Evolutionary conservation across 2,329 filamentous ascomycete species (phyloP), one percentile per base, ranked within the genome.

Genomic region (Diaporthe helianthi): DNA sequence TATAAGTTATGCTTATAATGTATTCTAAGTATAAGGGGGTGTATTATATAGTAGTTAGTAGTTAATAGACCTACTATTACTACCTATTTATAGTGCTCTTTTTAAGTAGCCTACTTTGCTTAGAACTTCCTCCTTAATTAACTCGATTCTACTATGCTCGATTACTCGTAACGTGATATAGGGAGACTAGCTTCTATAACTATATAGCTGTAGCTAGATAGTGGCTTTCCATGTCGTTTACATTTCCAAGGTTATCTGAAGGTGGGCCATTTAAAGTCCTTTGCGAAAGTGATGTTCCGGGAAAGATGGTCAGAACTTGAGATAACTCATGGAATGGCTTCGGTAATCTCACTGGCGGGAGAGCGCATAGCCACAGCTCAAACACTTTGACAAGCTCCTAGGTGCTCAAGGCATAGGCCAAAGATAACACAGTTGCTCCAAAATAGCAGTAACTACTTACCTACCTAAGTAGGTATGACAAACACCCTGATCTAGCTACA

Each of bases 221-320:
- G n/a, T 70, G 47, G 26, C 66, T 33, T 65, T 41, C 60, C 12
- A 22, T 22, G 55, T 44, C n/a, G 4, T 70, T 31, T 22, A 9
- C 26, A 13, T 68, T n/a, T n/a, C n/a, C n/a, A n/a, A n/a, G n/a
- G n/a, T n/a, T 2, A 10, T 38, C 6, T 60, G 36, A 15, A 5
- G 38, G 8, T 73, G 69, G 73, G 72, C 54, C 4, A 12, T 74
- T 12, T 6, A n/a, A n/a, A n/a, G n/a, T n/a, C 70, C 4, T 67
- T 26, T 13, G 67, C 44, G 1, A 67, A 69, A 8, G 60, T 22
- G 4, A 65, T 71, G 6, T 71, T 51, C 19, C 71, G n/a, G 72
- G 38, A 2, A 73, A 75, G 66, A 69, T 70, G 67, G 9, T 68
- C n/a, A 58, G 41, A 24, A 4, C 13, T 33, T 12, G 12, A 36